phyloP scores from a whole-genome alignment of 148 eudicot species.

The Silene uniflora region DNA sequence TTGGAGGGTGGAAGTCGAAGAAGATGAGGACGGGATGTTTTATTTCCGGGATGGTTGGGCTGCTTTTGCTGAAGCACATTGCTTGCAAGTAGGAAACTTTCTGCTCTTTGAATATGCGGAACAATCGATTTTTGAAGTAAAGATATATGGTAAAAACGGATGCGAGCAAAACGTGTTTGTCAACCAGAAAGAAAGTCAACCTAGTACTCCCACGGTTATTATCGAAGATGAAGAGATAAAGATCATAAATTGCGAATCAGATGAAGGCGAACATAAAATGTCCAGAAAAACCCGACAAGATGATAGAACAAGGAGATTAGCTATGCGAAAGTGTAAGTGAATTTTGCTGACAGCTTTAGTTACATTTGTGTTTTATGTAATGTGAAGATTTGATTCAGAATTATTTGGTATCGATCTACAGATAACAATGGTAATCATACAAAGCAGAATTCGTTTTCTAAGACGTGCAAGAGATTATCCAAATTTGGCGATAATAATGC shows the following conservation, averaged over 20 bases:
- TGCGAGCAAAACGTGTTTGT: constrained; percentile 5
- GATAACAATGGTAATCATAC: constrained; percentile 10
- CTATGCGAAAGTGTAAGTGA: constrained; percentile 17
- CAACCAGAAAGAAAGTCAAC: background rate
- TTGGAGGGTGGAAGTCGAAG: constrained; percentile 32
- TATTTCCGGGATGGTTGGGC: constrained; percentile 26
- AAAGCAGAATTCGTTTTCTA: no score
- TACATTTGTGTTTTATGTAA: background rate
- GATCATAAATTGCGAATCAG: constrained; percentile 2
- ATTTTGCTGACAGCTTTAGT: background rate
- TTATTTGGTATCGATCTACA: constrained; percentile 2
- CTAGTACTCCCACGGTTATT: constrained; percentile 3
- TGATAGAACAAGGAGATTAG: constrained; percentile 7
- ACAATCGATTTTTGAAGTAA: constrained; percentile 26
- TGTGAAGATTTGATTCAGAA: background rate
- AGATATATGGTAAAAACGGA: constrained; percentile 26
- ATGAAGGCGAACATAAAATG: constrained; percentile 13
- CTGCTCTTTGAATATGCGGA: constrained; percentile 26
- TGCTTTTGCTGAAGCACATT: constrained; percentile 29
- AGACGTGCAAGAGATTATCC: background rate
- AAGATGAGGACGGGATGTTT: constrained; percentile 19
- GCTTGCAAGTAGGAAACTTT: constrained; percentile 27
- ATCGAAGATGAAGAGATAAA: background rate
- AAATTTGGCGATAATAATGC: constrained; percentile 6
- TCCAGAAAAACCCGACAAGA: background rate